phyloP scores from a whole-genome alignment of 352 stramenopile genomes.

The Phytophthora tentaculata region DNA sequence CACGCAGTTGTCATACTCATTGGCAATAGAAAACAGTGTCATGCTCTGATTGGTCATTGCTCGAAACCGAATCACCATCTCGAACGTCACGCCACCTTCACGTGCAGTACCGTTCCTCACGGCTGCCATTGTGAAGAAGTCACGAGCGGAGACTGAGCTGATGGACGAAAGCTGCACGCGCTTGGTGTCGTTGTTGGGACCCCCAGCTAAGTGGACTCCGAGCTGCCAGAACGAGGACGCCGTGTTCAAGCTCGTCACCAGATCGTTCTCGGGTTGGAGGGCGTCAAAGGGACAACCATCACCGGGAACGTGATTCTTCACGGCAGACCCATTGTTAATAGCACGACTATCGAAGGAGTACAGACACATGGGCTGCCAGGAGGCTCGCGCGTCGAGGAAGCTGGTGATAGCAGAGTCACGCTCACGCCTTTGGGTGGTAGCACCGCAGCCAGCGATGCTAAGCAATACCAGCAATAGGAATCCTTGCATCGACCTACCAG shows the following conservation, averaged over 20 bases:
- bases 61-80: slow-evolving; percentile 63
- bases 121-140: slow-evolving; percentile 55
- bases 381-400: slow-evolving; percentile 32
- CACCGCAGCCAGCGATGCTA: background rate
- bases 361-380: slow-evolving; percentile 43
- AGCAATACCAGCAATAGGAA: slow-evolving; percentile 19
- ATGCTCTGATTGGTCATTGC: slow-evolving; percentile 48
- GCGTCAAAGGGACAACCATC: slow-evolving; percentile 64
- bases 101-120: slow-evolving; percentile 17
- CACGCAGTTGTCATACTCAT: slow-evolving; percentile 62
- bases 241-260: slow-evolving; percentile 55
- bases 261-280: slow-evolving; percentile 52
- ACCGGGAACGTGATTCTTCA: slow-evolving; percentile 24
- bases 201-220: slow-evolving; percentile 46
- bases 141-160: slow-evolving; percentile 49
- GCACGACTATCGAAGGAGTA: slow-evolving; percentile 38
- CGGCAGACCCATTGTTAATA: slow-evolving; percentile 9
- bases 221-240: slow-evolving; percentile 42
- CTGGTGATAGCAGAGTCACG: slow-evolving; percentile 18
- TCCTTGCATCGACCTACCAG: background rate
- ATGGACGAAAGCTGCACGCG: slow-evolving; percentile 61
- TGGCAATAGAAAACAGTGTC: slow-evolving; percentile 78
- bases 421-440: background rate
- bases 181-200: slow-evolving; percentile 35
- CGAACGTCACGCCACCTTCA: slow-evolving; percentile 61